A percentile compares a stretch with the other conserved stretches of the same genome.
These are phyloP conservation scores for Herpetospermum pedunculosum DNA, from an alignment of 306 rosid species.

Conservation along the genomic window DNA sequence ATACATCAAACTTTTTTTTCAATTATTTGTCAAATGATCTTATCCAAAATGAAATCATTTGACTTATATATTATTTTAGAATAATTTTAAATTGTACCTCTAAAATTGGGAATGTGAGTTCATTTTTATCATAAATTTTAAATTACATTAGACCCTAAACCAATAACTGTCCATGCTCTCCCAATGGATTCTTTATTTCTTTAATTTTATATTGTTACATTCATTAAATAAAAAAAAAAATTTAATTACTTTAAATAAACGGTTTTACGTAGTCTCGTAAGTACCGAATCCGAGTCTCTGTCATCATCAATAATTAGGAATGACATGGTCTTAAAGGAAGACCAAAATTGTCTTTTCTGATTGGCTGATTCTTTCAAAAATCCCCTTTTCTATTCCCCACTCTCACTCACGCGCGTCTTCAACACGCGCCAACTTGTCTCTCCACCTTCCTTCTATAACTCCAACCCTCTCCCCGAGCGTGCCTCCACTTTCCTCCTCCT, in stretches of 20 bases:
- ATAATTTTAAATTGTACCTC: background rate
- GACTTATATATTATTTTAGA: background rate
- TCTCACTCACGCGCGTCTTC: background rate
- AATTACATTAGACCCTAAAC: too few species aligned
- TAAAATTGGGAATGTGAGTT: background rate
- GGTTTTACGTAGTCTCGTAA: constrained; percentile 1
- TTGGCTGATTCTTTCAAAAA: background rate
- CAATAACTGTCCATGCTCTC: too few species aligned
- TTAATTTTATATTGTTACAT: too few species aligned
- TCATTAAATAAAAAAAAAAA: too few species aligned
- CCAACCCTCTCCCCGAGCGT: background rate
- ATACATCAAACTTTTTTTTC: background rate
- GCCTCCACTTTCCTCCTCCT: background rate
- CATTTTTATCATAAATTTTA: background rate
- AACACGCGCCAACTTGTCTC: background rate
- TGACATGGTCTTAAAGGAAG: background rate
- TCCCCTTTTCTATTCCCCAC: background rate
- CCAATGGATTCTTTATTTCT: too few species aligned
- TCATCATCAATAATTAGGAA: background rate
- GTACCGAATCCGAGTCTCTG: background rate
- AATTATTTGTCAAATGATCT: background rate
- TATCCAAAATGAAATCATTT: background rate
- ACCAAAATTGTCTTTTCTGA: constrained; percentile 2
- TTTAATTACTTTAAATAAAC: too few species aligned
- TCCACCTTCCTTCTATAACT: background rate